These are phyloP conservation scores for Pythium folliculosum DNA, from an alignment of 352 stramenopile species.

Conservation along the genomic window DNA sequence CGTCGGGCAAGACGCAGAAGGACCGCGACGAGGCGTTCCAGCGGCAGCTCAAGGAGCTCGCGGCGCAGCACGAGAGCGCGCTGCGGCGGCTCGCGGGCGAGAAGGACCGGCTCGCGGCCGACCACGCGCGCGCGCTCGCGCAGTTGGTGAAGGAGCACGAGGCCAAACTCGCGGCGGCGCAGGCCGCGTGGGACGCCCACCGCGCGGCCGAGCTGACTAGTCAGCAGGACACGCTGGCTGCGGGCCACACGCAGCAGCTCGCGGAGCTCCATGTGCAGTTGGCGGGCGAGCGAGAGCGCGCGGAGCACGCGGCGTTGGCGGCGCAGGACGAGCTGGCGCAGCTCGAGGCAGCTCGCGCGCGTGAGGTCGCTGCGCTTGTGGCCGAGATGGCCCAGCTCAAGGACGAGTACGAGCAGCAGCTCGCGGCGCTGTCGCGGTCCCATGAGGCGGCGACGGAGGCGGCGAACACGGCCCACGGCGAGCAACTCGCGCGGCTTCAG, in stretches of 20 bases:
- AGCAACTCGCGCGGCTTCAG: constrained; percentile 11
- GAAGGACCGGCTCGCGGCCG: constrained; percentile 16
- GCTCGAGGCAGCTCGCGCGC: constrained; percentile 2
- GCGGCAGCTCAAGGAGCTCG: constrained; percentile 41
- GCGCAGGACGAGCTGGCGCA: neutral
- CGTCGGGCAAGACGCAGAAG: constrained; percentile 39
- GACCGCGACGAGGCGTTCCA: constrained; percentile 44
- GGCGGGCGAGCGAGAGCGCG: constrained; percentile 14
- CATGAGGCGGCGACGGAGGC: constrained; percentile 8
- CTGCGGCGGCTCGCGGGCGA: constrained; percentile 29
- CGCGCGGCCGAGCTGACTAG: constrained; percentile 1
- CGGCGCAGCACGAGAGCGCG: constrained; percentile 31
- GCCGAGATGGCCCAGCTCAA: neutral
- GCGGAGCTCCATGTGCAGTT: constrained; percentile 23
- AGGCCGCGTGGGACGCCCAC: constrained; percentile 5
- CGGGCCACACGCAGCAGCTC: constrained; percentile 20
- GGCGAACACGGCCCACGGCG: neutral
- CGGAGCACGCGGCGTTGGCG: neutral
- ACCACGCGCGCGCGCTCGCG: constrained; percentile 23
- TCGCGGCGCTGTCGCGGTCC: neutral
- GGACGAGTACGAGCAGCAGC: neutral
- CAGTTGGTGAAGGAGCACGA: constrained; percentile 15
- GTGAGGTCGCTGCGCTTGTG: constrained; percentile 9
- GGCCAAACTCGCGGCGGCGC: neutral
- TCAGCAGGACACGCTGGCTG: constrained; percentile 8